Conservation (phyloP, 345 rosid genomes). For the Gossypium raimondii region DNA sequence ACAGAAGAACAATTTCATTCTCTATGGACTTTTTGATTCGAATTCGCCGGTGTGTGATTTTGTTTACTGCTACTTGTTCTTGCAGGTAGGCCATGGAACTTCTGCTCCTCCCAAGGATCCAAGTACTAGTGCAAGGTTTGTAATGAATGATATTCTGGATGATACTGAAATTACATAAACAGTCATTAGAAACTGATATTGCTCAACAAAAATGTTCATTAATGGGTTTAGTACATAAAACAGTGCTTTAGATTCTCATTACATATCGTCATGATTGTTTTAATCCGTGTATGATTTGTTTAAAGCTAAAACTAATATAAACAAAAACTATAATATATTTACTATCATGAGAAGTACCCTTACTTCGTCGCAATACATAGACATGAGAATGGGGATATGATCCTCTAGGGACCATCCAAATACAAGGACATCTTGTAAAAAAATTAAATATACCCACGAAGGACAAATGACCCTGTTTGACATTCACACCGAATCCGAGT, state of each 20-base stretch:
- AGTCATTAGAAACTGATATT: neutral
- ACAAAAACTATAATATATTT: neutral
- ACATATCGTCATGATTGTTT: neutral
- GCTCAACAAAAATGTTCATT: neutral
- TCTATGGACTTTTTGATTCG: slow-evolving; percentile 5
- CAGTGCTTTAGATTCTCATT: neutral
- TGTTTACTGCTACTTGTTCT: slow-evolving; percentile 4
- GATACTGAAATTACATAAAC: too few relatives aligned
- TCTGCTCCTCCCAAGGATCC: slow-evolving; percentile 40
- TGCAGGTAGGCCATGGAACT: slow-evolving; percentile 54
- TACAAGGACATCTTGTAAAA: neutral
- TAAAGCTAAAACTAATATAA: too few relatives aligned
- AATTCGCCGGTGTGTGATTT: neutral
- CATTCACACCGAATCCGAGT: neutral
- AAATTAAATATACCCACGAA: neutral
- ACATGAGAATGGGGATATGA: too few relatives aligned
- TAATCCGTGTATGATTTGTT: neutral
- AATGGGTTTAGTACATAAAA: neutral
- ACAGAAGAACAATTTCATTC: neutral
- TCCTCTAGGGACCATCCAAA: too few relatives aligned
- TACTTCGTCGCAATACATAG: too few relatives aligned
- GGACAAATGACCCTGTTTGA: neutral
- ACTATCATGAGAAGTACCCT: neutral
- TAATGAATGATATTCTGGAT: neutral
- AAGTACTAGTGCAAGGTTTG: slow-evolving; percentile 41